These are phyloP conservation scores for Aspergillus caelatus DNA, from an alignment of 2,329 filamentous ascomycete genomes.

Conservation along the genomic window DNA sequence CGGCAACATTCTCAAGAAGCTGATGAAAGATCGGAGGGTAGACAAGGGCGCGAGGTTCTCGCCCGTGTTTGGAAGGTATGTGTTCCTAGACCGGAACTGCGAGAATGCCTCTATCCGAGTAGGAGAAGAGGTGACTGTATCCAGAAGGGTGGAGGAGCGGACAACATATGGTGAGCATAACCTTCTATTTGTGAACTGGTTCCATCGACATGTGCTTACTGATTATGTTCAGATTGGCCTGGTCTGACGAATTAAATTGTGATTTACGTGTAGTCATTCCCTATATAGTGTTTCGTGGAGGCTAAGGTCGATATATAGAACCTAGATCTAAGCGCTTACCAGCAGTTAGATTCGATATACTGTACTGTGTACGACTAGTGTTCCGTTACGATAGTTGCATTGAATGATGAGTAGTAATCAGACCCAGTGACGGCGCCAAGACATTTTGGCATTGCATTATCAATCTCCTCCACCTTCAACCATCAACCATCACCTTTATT, in stretches of 20 bases:
- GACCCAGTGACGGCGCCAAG: slow-evolving; percentile 2
- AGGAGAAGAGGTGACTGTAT: slow-evolving; percentile 60
- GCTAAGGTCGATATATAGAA: background rate
- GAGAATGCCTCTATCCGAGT: slow-evolving; percentile 50
- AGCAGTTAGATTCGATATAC: background rate
- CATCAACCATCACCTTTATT: background rate
- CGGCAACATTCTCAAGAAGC: slow-evolving; percentile 67
- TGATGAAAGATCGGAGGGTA: slow-evolving; percentile 71
- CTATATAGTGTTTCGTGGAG: background rate
- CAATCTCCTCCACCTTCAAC: background rate
- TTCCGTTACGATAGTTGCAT: background rate
- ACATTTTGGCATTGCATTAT: background rate
- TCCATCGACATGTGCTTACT: background rate
- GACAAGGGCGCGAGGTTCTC: slow-evolving; percentile 69
- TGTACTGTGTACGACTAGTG: background rate
- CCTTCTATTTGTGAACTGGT: background rate
- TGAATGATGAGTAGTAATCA: background rate
- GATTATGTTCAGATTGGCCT: slow-evolving; percentile 16
- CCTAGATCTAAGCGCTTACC: background rate
- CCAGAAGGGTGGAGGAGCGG: slow-evolving; percentile 53
- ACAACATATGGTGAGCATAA: slow-evolving; percentile 56
- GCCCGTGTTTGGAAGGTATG: slow-evolving; percentile 75
- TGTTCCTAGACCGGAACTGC: slow-evolving; percentile 55
- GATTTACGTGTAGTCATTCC: background rate
- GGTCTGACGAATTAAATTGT: slow-evolving; percentile 22